Evolutionary conservation across 1,139 yeast genomes (phyloP), one percentile per base, ranked within the genome.

Genomic region (Blastobotrys malaysiensis): DNA sequence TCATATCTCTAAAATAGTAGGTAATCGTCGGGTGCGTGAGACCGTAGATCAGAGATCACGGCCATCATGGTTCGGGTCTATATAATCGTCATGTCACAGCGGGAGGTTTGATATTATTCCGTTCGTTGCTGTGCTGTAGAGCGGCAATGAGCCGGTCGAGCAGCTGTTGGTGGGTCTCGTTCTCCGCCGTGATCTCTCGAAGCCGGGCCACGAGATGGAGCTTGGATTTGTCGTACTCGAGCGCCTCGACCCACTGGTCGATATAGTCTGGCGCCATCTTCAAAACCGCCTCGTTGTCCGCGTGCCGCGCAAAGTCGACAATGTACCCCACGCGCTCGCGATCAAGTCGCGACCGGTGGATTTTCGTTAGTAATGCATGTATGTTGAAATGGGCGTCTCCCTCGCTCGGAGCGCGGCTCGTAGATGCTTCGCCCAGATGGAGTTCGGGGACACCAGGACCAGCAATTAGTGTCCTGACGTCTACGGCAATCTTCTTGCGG

Each of bases 401-500:
- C 3, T 31, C 39, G 6, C n/a, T 31, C 11, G 16, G 6, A 13
- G 39, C 16, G 7, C 13, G 16, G 39, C 39, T 31, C 39, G 39
- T 5, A 13, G 26, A 22, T 22, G 26, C 26, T 22, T 5, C 26
- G 26, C 26, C 26, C 7, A 31, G 11, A 31, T 3, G 39, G 3
- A 31, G 7, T 16, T 31, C 39, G 14, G 39, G 39, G 5, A n/a
- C 39, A 3, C 16, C 3, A 31, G 39, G 39, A 31, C 39, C 16
- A 5, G 39, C 7, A 14, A 7, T 11, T 11, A 31, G 39, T 5
- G 39, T 16, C 5, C 11, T n/a, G 5, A 13, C 39, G 39, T 31
- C 39, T 5, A 31, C 39, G 11, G 14, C 19, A 54, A 58, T n/a
- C 43, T 62, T 61, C 46, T 52, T 56, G 31, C 76, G 59, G 46